Base-by-base conservation (phyloP, 768 basidiomycete species). In the Phlebiopsis flavidoalba region DNA sequence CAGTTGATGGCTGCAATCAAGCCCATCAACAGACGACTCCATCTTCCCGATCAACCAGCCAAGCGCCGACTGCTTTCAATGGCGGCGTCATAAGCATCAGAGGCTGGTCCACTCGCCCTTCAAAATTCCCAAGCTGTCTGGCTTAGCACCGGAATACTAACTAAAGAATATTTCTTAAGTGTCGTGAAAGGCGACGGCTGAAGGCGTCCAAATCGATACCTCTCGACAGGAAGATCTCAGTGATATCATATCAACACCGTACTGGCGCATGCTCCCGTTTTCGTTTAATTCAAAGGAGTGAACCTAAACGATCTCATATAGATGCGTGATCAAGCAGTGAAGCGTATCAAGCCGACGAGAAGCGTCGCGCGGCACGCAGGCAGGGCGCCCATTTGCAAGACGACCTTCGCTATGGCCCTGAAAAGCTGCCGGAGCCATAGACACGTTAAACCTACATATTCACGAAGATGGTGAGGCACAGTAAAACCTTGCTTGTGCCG, bases 351-450 rank as follows among this genome's bases (percentile, higher is more conserved):
- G 88, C 89, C 2, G 91, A 94, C 15, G 97, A 98, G 72, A 91
- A 85, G 71, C 80, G 88, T n/a, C 83, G 93, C 37, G 76, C 86
- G 0, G 97, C 98, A 73, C 82, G 94, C 60, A 87, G 82, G 67
- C 85, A 88, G 60, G 83, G 95, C 26, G 26, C 6, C n/a, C 91
- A 96, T 72, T 74, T 93, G 63, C 93, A 97, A 68, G 97, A 99
- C 73, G 97, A 98, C 69, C 79, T 99, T 40, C 88, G 97, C 6
- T 97, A 98, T 75, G 97, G n/a, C 95, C 0, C 79, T 98, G 64
- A 94, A 91, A 96, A 96, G 71, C 77, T 96, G 7, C 72, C 90
- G 0, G 91, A 95, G 53, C 83, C 1, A 73, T 98, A 43, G 93
- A 96, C n/a, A n/a, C 64, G 71, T 95, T 53, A 83, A 75, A 31